phyloP scores from a whole-genome alignment of 176 grass and related monocot genomes.

The Hordeum vulgare region DNA sequence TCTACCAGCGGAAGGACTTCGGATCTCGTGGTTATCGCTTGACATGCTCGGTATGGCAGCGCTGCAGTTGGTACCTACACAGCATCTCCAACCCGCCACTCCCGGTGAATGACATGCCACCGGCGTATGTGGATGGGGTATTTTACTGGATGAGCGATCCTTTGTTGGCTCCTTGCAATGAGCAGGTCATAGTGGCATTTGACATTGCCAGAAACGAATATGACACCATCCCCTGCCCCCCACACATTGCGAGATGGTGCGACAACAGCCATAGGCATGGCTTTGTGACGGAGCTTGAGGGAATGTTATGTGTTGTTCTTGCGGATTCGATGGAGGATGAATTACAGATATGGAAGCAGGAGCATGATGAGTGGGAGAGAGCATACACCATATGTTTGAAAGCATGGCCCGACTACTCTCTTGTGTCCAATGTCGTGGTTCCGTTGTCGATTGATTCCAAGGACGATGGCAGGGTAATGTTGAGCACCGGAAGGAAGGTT shows the following conservation, averaged over 20 bases:
- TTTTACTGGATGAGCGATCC: conserved; percentile 10
- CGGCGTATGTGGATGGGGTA: neutral
- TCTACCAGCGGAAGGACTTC: neutral
- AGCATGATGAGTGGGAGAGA: neutral
- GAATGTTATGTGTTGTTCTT: neutral
- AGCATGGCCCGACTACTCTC: neutral
- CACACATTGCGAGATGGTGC: neutral
- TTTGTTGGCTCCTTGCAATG: neutral
- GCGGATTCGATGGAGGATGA: neutral
- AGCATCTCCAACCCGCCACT: neutral
- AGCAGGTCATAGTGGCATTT: neutral
- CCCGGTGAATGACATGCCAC: neutral
- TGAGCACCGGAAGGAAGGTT: neutral
- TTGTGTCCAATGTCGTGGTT: neutral
- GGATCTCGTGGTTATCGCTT: neutral
- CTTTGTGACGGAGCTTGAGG: neutral
- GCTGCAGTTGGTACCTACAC: neutral
- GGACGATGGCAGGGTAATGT: neutral
- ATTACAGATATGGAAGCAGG: neutral
- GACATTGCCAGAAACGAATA: neutral
- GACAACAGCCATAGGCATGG: neutral
- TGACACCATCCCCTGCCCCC: neutral
- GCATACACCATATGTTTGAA: neutral
- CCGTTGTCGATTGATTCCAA: neutral
- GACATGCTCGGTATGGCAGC: neutral